Base-by-base conservation (phyloP, 805 yeast species). In the Kodamaea hsintzibuensis region DNA sequence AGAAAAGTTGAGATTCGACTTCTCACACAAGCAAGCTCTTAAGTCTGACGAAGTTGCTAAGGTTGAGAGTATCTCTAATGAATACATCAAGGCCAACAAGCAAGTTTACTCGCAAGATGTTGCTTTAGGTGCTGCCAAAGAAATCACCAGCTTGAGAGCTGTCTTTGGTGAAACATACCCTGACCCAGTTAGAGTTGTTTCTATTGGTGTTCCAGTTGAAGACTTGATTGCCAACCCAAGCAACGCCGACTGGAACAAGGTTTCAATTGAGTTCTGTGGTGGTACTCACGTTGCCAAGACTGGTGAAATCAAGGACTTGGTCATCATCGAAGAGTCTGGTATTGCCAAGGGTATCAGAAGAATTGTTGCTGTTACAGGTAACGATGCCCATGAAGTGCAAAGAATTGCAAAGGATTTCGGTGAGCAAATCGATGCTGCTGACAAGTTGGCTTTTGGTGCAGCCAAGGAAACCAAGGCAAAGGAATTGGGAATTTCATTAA, bases 121-220 rank as follows among this genome's bases (percentile, higher is more conserved):
- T 55, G 76, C 88, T 8, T 80, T 95, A 59, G 81, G 77, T 17
- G 66, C 73, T 55, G 99, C 98, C 42, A 84, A 82, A 64, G 74
- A 81, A 47, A 92, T 95, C 62, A 76, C 73, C 60, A 96, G 98
- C 30, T 85, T 95, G 47, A 89, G 99, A 75, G 99, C 99, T 53
- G 99, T 95, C 42, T 95, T 95, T 65, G 99, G 99, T 66, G 99
- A 95, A 79, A 91, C 97, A 2, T 95, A 95, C 68, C 99, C 99
- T 43, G 98, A 95, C 68, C 99, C 99, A 39, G 99, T 95, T 18
- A 86, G 99, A 70, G 99, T 95, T 62, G 98, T 95, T 48, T 89
- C 97, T 30, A 89, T 95, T 66, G 99, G 99, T 67, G 87, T 82
- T 42, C 85, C 97, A 47, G 91, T 95, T 44, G 91, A 89, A 22